Conservation (phyloP, 1,284 basidiomycete species). For the Rhodotorula mucilaginosa region DNA sequence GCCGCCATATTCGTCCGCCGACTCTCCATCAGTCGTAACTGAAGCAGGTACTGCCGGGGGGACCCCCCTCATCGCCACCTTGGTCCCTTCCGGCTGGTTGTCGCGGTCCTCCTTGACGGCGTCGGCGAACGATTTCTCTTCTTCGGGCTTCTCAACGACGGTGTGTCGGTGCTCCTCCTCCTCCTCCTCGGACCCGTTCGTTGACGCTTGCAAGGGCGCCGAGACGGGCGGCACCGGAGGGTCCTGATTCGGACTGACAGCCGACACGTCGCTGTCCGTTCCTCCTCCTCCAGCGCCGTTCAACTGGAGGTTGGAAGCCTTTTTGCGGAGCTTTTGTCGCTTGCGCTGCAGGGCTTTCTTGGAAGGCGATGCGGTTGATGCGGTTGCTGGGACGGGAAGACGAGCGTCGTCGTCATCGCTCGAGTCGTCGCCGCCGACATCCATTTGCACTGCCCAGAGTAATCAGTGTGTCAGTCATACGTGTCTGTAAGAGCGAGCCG, state of each 20-base stretch:
- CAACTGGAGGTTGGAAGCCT: constrained; percentile 18
- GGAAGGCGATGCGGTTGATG: constrained; percentile 17
- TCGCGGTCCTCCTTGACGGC: background rate
- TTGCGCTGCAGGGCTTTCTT: constrained; percentile 36
- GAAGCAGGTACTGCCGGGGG: constrained; percentile 9
- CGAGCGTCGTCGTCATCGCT: constrained; percentile 16
- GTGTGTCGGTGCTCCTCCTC: background rate
- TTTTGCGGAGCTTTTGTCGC: constrained; percentile 32
- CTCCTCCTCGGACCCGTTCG: constrained; percentile 6
- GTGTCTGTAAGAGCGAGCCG: background rate
- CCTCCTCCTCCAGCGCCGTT: background rate
- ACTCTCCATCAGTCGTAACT: constrained; percentile 12
- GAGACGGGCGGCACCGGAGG: constrained; percentile 20
- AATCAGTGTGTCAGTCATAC: background rate
- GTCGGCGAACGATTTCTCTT: background rate
- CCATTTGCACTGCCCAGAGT: constrained; percentile 13
- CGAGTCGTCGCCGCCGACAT: constrained; percentile 7
- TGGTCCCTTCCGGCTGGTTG: background rate
- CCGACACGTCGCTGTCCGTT: constrained; percentile 13
- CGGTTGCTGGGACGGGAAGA: constrained; percentile 4
- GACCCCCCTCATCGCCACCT: background rate
- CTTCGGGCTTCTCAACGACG: background rate
- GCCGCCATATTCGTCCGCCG: constrained; percentile 9
- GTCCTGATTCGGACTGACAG: constrained; percentile 5
- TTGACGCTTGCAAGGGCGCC: background rate